Conservation (phyloP, 768 basidiomycete species). For the Pisolithus sp. region DNA sequence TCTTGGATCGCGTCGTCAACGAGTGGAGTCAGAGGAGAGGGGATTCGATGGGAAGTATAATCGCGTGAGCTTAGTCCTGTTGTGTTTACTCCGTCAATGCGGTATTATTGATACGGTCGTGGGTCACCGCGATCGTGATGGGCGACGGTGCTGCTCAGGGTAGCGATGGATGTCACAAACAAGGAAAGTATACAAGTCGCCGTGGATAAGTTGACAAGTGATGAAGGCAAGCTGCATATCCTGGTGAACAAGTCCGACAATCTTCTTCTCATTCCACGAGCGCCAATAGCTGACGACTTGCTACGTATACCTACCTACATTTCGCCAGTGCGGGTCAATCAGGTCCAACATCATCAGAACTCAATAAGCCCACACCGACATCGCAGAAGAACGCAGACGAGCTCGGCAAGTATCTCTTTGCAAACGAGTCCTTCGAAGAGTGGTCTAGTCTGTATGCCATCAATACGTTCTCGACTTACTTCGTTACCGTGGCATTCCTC, state of each 20-base stretch:
- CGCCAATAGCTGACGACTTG: background rate
- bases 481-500: conserved; percentile 69
- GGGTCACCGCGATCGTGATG: background rate
- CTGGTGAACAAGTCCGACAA: conserved; percentile 71
- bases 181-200: conserved; percentile 57
- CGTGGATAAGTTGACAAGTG: conserved; percentile 31
- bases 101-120: conserved; percentile 1
- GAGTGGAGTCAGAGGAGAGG: conserved; percentile 37
- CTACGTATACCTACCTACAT: background rate
- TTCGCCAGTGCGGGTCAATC: conserved; percentile 63
- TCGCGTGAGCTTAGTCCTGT: conserved; percentile 42
- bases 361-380: conserved; percentile 49
- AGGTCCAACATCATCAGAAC: conserved; percentile 57
- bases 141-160: conserved; percentile 27
- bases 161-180: conserved; percentile 67
- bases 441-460: conserved; percentile 60
- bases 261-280: background rate
- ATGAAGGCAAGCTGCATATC: conserved; percentile 67
- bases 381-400: conserved; percentile 59
- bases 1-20: conserved; percentile 51
- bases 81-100: conserved; percentile 1
- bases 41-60: conserved; percentile 39
- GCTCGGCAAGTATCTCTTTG: conserved; percentile 63
- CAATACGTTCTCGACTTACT: conserved; percentile 75
- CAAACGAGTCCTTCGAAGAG: conserved; percentile 53